Conservation (phyloP, 73 alveolate genomes). For the Vitrella brassicaformis region DNA sequence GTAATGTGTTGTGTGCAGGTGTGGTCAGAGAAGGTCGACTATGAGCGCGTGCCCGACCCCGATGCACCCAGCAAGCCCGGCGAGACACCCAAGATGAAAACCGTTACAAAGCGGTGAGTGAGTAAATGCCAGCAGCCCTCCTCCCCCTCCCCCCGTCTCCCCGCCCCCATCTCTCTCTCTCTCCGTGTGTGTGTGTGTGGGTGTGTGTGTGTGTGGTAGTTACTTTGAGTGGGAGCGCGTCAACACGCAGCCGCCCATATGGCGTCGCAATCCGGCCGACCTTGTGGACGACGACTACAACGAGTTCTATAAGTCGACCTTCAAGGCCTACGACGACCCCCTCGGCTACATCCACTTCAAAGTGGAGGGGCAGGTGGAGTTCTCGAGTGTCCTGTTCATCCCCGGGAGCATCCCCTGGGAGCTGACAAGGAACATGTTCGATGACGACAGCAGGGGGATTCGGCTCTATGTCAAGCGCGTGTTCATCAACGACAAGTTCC, state of each 20-base stretch:
- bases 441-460: slow-evolving; percentile 79
- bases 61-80: slow-evolving; percentile 27
- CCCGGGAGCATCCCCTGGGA: slow-evolving; percentile 89
- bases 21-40: slow-evolving; percentile 10
- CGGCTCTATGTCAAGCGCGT: slow-evolving; percentile 96
- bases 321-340: slow-evolving; percentile 35
- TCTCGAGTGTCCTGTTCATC: slow-evolving; percentile 80
- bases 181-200: not conserved
- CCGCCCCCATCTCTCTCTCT: not conserved
- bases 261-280: slow-evolving; percentile 64
- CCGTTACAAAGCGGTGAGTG: slow-evolving; percentile 10
- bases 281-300: slow-evolving; percentile 16
- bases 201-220: not conserved
- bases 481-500: slow-evolving; percentile 63
- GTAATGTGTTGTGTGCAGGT: too few species aligned
- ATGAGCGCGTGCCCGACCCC: slow-evolving; percentile 32
- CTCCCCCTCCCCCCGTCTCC: not conserved
- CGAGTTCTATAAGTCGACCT: slow-evolving; percentile 37
- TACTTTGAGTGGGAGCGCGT: slow-evolving; percentile 90
- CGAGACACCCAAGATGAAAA: slow-evolving; percentile 36
- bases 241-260: slow-evolving; percentile 91
- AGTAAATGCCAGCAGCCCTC: not conserved
- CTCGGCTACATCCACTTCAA: slow-evolving; percentile 22
- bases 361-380: slow-evolving; percentile 82
- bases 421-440: slow-evolving; percentile 82